Conservation (phyloP, 1,284 basidiomycete species). For the Stereum hirsutum region DNA sequence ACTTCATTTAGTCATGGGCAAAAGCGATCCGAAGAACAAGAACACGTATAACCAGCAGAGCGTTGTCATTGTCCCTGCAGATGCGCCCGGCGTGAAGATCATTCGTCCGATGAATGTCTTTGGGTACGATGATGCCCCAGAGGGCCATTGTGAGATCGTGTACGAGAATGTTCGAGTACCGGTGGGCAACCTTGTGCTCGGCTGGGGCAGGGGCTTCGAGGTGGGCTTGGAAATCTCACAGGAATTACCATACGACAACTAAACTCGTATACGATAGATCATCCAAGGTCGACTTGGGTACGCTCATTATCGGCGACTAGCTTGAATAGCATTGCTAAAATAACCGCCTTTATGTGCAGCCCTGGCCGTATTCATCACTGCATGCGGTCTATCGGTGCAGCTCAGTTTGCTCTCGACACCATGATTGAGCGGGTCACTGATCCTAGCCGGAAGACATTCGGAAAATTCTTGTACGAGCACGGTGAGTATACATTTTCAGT, state of each 20-base stretch:
- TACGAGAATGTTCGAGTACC: conserved; percentile 94
- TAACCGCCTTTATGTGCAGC: too few relatives aligned
- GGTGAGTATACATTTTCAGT: conserved; percentile 36
- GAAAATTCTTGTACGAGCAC: conserved; percentile 86
- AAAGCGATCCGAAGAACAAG: conserved; percentile 72
- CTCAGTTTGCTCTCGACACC: conserved; percentile 78
- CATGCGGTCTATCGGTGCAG: conserved; percentile 93
- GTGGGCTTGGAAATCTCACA: conserved; percentile 24
- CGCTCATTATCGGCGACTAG: conserved; percentile 13
- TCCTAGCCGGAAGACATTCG: conserved; percentile 86
- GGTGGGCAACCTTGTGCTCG: conserved; percentile 74
- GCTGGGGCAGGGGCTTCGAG: conserved; percentile 93
- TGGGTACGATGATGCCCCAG: conserved; percentile 92
- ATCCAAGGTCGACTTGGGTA: conserved; percentile 96
- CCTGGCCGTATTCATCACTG: conserved; percentile 97
- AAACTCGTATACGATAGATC: conserved; percentile 42
- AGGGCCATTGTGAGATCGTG: conserved; percentile 92
- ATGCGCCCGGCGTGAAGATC: conserved; percentile 82
- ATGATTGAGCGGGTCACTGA: conserved; percentile 93
- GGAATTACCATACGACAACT: not conserved
- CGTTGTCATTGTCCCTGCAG: conserved; percentile 87
- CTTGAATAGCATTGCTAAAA: not conserved
- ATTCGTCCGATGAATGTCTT: conserved; percentile 90
- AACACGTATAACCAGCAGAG: conserved; percentile 81
- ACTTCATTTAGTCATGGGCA: conserved; percentile 91